Base-by-base conservation (phyloP, 768 basidiomycete genomes). In the Xerocomellus dryophilus region DNA sequence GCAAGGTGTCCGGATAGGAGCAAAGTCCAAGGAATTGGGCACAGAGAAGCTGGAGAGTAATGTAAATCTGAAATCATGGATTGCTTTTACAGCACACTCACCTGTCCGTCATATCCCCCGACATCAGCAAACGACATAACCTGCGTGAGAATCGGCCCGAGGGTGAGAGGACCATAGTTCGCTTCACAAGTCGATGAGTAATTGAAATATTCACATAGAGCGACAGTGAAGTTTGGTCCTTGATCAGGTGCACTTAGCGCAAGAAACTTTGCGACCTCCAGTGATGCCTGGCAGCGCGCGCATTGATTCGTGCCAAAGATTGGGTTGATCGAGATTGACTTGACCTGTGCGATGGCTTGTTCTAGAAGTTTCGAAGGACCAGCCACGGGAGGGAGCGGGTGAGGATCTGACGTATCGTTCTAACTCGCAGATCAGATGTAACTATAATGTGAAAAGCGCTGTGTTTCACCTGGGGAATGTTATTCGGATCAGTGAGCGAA, bases 51-150 rank as follows among this genome's bases (percentile, higher is more conserved):
- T 84, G 46, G 14, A 48, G 41, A 48, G 31, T n/a, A 11, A 39
- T 38, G 10, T 53, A 31, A 7, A 40, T 35, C 0, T 20, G 17
- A 43, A 29, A 45, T 25, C 21, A 40, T 25, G 31, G 17, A 38
- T 5, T 31, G 38, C 11, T 18, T 27, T 2, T 11, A 27, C 11
- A 4, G 23, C 23, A 44, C 10, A 35, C 57, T 31, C 58, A 86
- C 85, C 76, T 87, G 84, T 14, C 88, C 88, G 61, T 90, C 88
- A 50, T 81, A 82, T 6, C 86, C 86, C 12, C 81, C 82, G 2
- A 85, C 81, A 61, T 90, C 81, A 7, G 87, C 84, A 56, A 83
- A 84, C 11, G 86, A 81, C 36, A 85, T 57, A 11, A 90, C 86
- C 67, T 90, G 88, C 0, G 88, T 86, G 54, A 88, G 66, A 27